These are phyloP conservation scores for Sextonia rubra DNA, from an alignment of 164 flowering plant genomes.

Conservation along the genomic window DNA sequence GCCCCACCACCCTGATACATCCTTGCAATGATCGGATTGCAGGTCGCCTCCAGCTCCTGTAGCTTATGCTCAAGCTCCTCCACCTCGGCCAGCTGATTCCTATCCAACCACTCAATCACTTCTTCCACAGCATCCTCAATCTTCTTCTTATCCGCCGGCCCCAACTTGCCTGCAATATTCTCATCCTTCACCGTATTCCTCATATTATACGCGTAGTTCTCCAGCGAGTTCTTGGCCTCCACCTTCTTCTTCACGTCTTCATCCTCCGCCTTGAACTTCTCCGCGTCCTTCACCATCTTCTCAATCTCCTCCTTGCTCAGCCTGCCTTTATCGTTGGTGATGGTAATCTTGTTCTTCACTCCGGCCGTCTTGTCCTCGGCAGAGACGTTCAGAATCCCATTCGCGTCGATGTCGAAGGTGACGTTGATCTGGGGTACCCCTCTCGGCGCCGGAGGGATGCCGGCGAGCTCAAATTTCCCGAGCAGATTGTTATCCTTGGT, in stretches of 20 bases:
- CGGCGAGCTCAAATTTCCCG: constrained; percentile 29
- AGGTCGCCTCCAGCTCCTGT: constrained; percentile 11
- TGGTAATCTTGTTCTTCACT: constrained; percentile 42
- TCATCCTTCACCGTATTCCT: constrained; percentile 40
- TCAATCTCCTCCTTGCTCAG: constrained; percentile 28
- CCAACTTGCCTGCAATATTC: constrained; percentile 27
- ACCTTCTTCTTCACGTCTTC: constrained; percentile 44
- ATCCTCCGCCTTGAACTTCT: constrained; percentile 33
- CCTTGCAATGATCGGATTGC: constrained; percentile 12
- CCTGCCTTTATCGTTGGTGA: constrained; percentile 39
- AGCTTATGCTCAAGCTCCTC: constrained; percentile 14
- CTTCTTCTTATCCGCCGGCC: constrained; percentile 17
- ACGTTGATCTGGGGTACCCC: constrained; percentile 44
- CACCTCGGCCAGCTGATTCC: constrained; percentile 15
- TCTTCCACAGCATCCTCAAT: constrained; percentile 13
- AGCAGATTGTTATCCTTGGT: constrained; percentile 26
- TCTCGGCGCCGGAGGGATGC: constrained; percentile 41
- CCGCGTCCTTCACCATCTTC: constrained; percentile 42
- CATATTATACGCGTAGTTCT: constrained; percentile 37
- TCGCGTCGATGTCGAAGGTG: constrained; percentile 31
- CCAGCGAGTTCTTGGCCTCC: constrained; percentile 32
- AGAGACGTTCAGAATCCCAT: constrained; percentile 35
- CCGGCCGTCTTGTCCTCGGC: constrained; percentile 44
- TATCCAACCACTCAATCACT: constrained; percentile 14
- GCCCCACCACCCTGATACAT: constrained; percentile 15